Evolutionary conservation across 352 stramenopile species (phyloP).

Genomic region (Phytophthora rubi): DNA sequence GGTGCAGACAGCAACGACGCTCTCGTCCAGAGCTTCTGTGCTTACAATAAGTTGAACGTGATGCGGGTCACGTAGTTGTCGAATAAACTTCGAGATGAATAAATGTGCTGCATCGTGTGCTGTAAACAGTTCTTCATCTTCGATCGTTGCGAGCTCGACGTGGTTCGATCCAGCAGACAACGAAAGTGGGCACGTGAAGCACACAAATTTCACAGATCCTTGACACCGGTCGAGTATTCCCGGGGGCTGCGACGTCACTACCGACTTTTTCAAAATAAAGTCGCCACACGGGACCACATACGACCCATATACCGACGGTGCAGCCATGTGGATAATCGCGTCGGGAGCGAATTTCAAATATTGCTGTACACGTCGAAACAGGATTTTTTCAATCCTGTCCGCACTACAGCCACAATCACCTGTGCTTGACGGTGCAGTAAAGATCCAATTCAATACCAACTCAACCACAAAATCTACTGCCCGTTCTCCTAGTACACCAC

Average conservation of each 20-base stretch:
- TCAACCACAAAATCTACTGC: constrained; percentile 36
- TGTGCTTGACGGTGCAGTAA: constrained; percentile 13
- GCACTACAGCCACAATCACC: neutral
- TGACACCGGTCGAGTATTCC: constrained; percentile 22
- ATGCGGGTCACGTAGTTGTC: constrained; percentile 21
- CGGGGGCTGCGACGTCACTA: constrained; percentile 52
- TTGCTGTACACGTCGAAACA: constrained; percentile 41
- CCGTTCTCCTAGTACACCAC: constrained; percentile 42
- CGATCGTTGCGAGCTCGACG: constrained; percentile 35
- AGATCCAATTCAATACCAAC: constrained; percentile 66
- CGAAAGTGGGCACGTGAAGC: constrained; percentile 47
- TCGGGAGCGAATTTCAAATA: constrained; percentile 43
- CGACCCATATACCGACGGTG: constrained; percentile 39
- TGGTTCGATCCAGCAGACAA: constrained; percentile 44
- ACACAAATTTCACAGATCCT: constrained; percentile 43
- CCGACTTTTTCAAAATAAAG: constrained; percentile 64
- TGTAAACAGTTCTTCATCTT: constrained; percentile 36
- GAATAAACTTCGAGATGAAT: constrained; percentile 45
- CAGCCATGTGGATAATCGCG: constrained; percentile 47
- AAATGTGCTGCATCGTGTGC: constrained; percentile 25
- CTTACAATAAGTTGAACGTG: constrained; percentile 55
- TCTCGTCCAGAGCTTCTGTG: constrained; percentile 50
- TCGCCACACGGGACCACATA: constrained; percentile 46
- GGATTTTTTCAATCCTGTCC: constrained; percentile 2
- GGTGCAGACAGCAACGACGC: constrained; percentile 51